Evolutionary conservation across 2,329 filamentous ascomycete genomes (phyloP).

Genomic region (Hypoxylon sp.): DNA sequence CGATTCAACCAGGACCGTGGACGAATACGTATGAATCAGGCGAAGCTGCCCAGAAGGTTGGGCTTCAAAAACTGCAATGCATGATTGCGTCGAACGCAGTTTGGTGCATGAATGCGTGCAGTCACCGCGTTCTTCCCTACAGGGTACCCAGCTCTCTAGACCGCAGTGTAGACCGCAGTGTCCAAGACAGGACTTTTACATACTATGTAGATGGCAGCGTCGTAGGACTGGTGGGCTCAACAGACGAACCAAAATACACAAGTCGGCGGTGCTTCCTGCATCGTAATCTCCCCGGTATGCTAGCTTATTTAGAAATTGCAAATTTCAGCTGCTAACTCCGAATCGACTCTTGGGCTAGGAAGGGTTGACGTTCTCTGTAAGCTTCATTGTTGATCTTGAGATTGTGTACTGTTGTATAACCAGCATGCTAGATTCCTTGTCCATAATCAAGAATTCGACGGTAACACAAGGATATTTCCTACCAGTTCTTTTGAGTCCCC

Average conservation of each 20-base stretch:
- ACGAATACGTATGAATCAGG: constrained; percentile 32
- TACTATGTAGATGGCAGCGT: constrained; percentile 17
- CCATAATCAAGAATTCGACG: neutral
- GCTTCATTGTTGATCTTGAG: no score
- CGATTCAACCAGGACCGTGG: constrained; percentile 27
- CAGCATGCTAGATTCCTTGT: constrained; percentile 13
- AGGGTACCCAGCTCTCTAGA: constrained; percentile 23
- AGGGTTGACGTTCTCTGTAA: no score
- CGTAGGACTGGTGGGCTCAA: constrained; percentile 17
- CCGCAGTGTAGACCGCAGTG: constrained; percentile 15
- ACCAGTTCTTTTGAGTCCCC: constrained; percentile 1
- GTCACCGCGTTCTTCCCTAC: constrained; percentile 29
- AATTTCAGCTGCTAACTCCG: constrained; percentile 6
- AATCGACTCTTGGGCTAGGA: no score
- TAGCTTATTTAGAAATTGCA: constrained; percentile 8
- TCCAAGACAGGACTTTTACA: no score
- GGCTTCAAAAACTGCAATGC: constrained; percentile 37
- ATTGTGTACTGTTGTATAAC: constrained; percentile 4
- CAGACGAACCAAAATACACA: constrained; percentile 19
- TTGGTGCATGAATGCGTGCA: constrained; percentile 29
- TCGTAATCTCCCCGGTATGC: constrained; percentile 15
- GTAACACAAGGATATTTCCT: constrained; percentile 1
- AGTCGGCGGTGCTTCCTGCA: constrained; percentile 17
- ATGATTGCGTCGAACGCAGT: constrained; percentile 36
- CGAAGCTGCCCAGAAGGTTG: constrained; percentile 33